Evolutionary conservation across 108 stramenopile species (phyloP), one percentile per base, ranked within the genome.

Genomic region (Fistulifera pelliculosa): DNA sequence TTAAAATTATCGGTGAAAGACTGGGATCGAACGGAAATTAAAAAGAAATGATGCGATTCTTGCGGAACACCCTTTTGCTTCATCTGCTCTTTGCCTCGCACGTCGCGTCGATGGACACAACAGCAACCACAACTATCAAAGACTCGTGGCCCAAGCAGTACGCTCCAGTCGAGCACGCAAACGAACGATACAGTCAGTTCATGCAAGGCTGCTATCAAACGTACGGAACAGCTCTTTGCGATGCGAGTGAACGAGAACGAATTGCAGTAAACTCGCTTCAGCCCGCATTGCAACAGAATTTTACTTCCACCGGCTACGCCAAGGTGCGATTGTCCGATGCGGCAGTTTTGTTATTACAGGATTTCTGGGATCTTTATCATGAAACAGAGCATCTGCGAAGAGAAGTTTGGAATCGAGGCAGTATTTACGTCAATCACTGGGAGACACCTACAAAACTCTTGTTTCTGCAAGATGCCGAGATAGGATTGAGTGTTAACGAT

Each of bases 401-500:
- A 45, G 67, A 65, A 42, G 81, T 83, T 11, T 94, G 93, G 93
- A 47, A 70, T 25, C 22, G 50, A 0, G 81, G 85, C 1, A 83
- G 81, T 54, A 86, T 84, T 5, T 87, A 81, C 58, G 67, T 75
- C 11, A 94, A 94, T 70, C 84, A 90, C 56, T 94, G 93, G 93
- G 56, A 68, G 22, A 41, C 67, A 17, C 73, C 73, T 7, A 84
- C 83, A 0, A 49, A 66, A 27, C 19, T 87, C 41, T 61, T 78
- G 45, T 69, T 79, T 54, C 27, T 68, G 8, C 11, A 49, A 16
- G 62, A 65, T 43, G n/a, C 35, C 19, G 65, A 57, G 14, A 38
- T 55, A 27, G 69, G 68, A 5, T 6, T 58, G 12, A 39, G 70
- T 0, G 60, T 55, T 0, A 42, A 54, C 19, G 47, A 63, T 15